These are phyloP conservation scores for Scutellaria barbata DNA, from an alignment of 257 asterid genomes.

Conservation along the genomic window DNA sequence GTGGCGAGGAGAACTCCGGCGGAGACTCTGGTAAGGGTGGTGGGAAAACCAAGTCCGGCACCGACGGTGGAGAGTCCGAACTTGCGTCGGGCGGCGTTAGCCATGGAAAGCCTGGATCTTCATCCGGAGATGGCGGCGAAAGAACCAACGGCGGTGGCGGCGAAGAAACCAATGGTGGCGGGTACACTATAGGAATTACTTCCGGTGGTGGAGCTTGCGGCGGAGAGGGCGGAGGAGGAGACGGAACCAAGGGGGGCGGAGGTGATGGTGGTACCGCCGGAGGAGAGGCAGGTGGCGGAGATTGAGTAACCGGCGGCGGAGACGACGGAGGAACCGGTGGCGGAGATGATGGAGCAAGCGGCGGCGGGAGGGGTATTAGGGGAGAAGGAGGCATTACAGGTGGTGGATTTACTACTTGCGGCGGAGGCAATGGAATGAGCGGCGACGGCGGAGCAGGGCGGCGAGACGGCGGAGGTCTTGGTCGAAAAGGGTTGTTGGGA, in stretches of 20 bases:
- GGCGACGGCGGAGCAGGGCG: conserved; percentile 50
- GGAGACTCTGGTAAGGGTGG: conserved; percentile 45
- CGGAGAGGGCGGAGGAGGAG: conserved; percentile 50
- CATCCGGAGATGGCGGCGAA: conserved; percentile 35
- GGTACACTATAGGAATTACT: conserved; percentile 42
- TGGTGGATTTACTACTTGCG: conserved; percentile 38
- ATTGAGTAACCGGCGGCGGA: conserved; percentile 33
- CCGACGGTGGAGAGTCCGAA: conserved; percentile 36
- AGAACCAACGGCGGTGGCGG: conserved; percentile 45
- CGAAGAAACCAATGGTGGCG: conserved; percentile 49
- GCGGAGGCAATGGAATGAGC: conserved; percentile 33
- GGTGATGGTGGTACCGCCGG: conserved; percentile 32
- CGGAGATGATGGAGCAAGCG: conserved; percentile 39
- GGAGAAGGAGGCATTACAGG: conserved; percentile 42
- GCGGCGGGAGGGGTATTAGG: conserved; percentile 37
- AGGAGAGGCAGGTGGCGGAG: conserved; percentile 26
- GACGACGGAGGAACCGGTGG: conserved; percentile 32
- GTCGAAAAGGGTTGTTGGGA: conserved; percentile 49
- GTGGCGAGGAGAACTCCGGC: conserved; percentile 35
- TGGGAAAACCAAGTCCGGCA: conserved; percentile 43
- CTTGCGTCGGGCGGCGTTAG: conserved; percentile 42
- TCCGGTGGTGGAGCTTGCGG: conserved; percentile 48
- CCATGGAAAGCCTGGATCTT: conserved; percentile 45
- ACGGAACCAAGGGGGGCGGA: conserved; percentile 42
- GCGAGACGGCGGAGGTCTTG: conserved; percentile 40